phyloP scores from a whole-genome alignment of 139 green algal genomes.

The Chlamydomonas sp. region DNA sequence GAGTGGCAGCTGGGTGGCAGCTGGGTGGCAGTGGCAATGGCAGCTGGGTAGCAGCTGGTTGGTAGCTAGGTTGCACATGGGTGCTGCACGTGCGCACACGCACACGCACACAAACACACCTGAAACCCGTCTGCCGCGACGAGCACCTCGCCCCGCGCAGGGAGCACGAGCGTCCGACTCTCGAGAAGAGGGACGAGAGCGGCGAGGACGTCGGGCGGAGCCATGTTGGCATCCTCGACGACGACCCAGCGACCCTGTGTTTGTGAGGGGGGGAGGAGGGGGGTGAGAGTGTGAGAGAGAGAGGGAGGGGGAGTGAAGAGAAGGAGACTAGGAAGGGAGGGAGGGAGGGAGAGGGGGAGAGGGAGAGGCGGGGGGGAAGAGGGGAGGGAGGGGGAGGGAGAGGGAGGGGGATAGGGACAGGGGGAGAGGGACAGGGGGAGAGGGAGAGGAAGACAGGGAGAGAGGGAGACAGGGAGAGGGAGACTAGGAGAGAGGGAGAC shows the following conservation, averaged over 20 bases:
- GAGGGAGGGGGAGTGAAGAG: no score
- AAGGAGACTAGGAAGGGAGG: no score
- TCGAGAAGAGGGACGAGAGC: slow-evolving; percentile 81
- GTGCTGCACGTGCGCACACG: no score
- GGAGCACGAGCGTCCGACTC: slow-evolving; percentile 59
- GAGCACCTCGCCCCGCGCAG: slow-evolving; percentile 58
- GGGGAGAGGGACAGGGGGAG: no score
- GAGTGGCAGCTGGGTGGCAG: no score
- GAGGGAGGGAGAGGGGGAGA: no score
- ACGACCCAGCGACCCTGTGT: slow-evolving; percentile 83
- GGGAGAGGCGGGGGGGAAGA: neutral
- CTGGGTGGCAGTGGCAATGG: no score
- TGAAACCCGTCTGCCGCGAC: slow-evolving; percentile 67
- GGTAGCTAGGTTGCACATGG: no score
- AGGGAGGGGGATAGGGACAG: no score
- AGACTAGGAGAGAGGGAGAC: neutral
- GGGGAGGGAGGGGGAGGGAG: neutral
- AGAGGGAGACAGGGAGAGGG: neutral
- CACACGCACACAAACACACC: no score
- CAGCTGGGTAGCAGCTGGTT: no score
- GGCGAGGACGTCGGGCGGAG: slow-evolving; percentile 84
- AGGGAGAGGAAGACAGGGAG: neutral
- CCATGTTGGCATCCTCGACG: slow-evolving; percentile 90
- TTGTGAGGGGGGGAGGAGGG: neutral
- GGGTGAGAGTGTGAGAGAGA: no score